Evolutionary conservation across 2,329 filamentous ascomycete species (phyloP), one percentile per base, ranked within the genome.

Genomic region (Stachybotrys chlorohalonatus): DNA sequence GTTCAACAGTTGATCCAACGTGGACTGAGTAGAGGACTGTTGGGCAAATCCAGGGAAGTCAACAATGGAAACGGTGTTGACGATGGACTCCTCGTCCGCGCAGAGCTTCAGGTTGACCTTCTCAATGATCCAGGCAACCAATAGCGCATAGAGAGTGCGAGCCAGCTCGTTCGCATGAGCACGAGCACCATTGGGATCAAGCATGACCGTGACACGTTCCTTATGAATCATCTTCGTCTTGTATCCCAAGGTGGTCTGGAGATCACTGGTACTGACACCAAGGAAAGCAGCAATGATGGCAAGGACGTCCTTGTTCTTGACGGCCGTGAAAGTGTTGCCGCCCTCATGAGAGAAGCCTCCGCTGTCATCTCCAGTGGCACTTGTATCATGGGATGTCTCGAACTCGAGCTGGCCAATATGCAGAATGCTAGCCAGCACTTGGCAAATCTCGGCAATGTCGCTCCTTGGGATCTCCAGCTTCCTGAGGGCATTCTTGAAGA

Each of bases 341-440:
- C 94, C 94, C 70, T 99, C 94, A 66, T 96, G 91, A 0, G 94
- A 96, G 72, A 94, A 97, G 17, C 93, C 93, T 54, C 94, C 94
- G 61, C 93, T 97, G 64, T 99, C 94, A 63, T 96, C 92, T 1
- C 84, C 90, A 1, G 83, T 83, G 0, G 83, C 86, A 2, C 86
- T 86, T 1, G 94, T 97, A 60, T 86, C 84, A 62, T 89, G 86
- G 2, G 87, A 86, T 0, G 83, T 91, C 67, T 88, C 85, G 62
- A 99, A 99, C 63, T 99, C 94, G 3, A 99, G 83, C 74, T 99
- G 94, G 31, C 94, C 94, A 61, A 99, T 92, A 69, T 99, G 94
- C n/a, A 99, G 79, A 61, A 99, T 96, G 62, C 85, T 86, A 36
- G 94, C 94, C 53, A 99, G 78, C 51, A 97, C 82, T 74, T 99